These are phyloP conservation scores for Prillingera fragicola DNA, from an alignment of 1,284 basidiomycete genomes.

Conservation along the genomic window DNA sequence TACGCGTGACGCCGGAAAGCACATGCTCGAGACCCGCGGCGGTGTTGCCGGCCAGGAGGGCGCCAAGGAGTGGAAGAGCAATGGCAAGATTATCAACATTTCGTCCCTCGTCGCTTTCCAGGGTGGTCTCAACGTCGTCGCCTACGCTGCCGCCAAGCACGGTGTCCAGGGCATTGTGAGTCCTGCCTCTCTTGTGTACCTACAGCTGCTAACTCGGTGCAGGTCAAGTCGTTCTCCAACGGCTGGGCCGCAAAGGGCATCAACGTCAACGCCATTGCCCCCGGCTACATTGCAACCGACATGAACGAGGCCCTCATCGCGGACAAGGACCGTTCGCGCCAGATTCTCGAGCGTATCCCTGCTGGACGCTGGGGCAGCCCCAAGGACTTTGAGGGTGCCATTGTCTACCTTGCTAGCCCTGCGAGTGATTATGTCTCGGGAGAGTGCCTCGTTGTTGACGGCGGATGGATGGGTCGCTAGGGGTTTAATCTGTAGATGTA, in stretches of 20 bases:
- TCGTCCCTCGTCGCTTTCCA: constrained; percentile 49
- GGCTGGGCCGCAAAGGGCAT: constrained; percentile 77
- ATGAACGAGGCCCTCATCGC: constrained; percentile 49
- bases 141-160: constrained; percentile 82
- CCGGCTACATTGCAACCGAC: constrained; percentile 88
- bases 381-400: constrained; percentile 79
- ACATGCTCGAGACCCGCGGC: constrained; percentile 49
- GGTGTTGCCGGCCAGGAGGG: constrained; percentile 36
- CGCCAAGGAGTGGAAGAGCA: constrained; percentile 12
- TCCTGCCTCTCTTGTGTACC: constrained; percentile 11
- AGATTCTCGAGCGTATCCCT: constrained; percentile 91
- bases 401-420: constrained; percentile 79
- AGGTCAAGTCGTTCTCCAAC: constrained; percentile 51
- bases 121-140: constrained; percentile 74
- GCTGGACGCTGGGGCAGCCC: constrained; percentile 84
- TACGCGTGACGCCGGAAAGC: constrained; percentile 47
- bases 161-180: constrained; percentile 69
- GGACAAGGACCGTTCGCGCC: constrained; percentile 55
- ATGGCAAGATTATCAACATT: constrained; percentile 52
- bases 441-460: constrained; percentile 54
- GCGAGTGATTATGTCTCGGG: constrained; percentile 89
- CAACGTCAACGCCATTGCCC: constrained; percentile 81
- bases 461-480: constrained; percentile 47
- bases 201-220: constrained; percentile 8
- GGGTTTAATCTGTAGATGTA: no score